Conservation (phyloP, 2,329 filamentous ascomycete species). For the Aspergillus sp. region DNA sequence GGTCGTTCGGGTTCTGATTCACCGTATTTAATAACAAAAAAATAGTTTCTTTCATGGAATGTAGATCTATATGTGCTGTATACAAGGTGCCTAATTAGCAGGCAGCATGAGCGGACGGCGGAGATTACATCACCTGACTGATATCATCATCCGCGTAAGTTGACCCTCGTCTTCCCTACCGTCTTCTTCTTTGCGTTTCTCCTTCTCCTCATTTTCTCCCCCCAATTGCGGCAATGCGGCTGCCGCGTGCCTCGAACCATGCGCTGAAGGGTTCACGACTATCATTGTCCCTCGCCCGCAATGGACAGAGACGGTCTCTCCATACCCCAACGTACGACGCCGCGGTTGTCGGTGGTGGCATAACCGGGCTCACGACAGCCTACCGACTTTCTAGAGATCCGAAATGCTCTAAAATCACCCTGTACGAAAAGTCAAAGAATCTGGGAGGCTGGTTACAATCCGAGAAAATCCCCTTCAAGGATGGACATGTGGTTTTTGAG, state of each 20-base stretch:
- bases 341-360: slow-evolving; percentile 75
- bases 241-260: slow-evolving; percentile 22
- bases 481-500: slow-evolving; percentile 72
- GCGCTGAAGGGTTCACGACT: slow-evolving; percentile 19
- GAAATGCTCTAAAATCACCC: slow-evolving; percentile 68
- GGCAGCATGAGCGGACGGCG: too few species aligned
- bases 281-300: slow-evolving; percentile 17
- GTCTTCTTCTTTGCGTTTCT: background rate
- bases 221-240: slow-evolving; percentile 27
- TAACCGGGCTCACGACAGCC: slow-evolving; percentile 77
- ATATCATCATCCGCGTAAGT: background rate
- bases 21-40: too few species aligned
- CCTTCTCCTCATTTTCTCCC: slow-evolving; percentile 1
- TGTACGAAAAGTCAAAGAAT: slow-evolving; percentile 71
- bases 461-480: slow-evolving; percentile 58
- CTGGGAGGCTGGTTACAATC: slow-evolving; percentile 85
- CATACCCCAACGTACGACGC: slow-evolving; percentile 43
- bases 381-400: slow-evolving; percentile 72
- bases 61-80: background rate
- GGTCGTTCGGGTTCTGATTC: background rate
- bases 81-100: background rate
- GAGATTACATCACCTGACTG: slow-evolving; percentile 2
- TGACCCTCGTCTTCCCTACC: background rate
- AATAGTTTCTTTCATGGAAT: background rate
- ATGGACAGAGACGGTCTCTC: slow-evolving; percentile 21